Base-by-base conservation (phyloP, 495 filamentous ascomycete species). In the Staphylotrichum tortipilum region DNA sequence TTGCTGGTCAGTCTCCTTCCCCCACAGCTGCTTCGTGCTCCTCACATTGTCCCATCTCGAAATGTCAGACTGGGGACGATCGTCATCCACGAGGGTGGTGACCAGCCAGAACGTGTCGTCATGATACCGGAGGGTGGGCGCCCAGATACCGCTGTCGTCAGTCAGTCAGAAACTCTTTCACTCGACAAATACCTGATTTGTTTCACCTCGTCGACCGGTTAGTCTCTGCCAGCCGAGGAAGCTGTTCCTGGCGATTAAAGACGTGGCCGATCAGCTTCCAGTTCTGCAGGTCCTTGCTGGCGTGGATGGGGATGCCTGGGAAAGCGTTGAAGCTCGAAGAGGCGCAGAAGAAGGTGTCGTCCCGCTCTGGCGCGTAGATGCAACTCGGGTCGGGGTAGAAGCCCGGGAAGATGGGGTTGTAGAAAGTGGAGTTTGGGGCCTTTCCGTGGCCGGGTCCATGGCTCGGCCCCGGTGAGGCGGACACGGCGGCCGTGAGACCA, bases 371-470 rank as follows among this genome's bases (percentile, higher is more conserved):
- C 5, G 78, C 71, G 44, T 68, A 74, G 24, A 78, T 75, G 51
- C 75, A 78, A 50, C 68, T 73, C 1, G 78, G 78, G 54, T 80
- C 77, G 0, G 77, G 74, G 53, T 76, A 71, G 54, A 76, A 79
- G 18, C 77, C 76, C 0, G 75, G 75, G 8, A 78, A 52, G 45
- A 78, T 76, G 11, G 77, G 77, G 55, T 80, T 78, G 40, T 59
- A 56, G 47, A 68, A 68, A 6, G 68, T 68, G 7, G 67, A 69
- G 35, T 69, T 54, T 7, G 5, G 17, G 15, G 7, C 36, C 48
- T 52, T 44, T 7, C 46, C n/a, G n/a, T n/a, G n/a, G n/a, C n/a
- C n/a, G n/a, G n/a, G n/a, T n/a, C n/a, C n/a, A n/a, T n/a, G n/a
- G n/a, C n/a, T n/a, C n/a, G n/a, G n/a, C n/a, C n/a, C 55, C 37